Base-by-base conservation (phyloP, 1,284 basidiomycete genomes). In the Stygiomarasmius scandens region DNA sequence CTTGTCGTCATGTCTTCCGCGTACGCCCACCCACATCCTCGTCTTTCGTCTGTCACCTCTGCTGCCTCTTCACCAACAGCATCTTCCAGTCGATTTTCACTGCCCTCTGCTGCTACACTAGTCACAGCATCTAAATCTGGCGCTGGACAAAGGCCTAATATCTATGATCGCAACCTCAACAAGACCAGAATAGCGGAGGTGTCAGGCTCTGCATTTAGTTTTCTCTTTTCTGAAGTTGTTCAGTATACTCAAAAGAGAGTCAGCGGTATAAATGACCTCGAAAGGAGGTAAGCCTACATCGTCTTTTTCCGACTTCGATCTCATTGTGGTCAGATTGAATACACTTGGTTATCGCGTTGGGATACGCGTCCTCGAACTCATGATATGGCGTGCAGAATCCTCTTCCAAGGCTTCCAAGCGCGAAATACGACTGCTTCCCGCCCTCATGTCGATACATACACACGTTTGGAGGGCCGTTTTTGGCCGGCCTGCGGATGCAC, bases 231-330 rank as follows among this genome's bases (percentile, higher is more conserved):
- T 8, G 95, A 97, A 74, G 81, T 95, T 20, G 87, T 98, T 1
- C 89, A 94, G 69, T 99, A 99, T 72, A 96, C 93, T 1, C 96
- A 99, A 76, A 94, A 92, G 67, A 83, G 95, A 53, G 96, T 98
- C 54, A 89, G 85, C 64, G 96, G 96, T 9, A 96, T 99, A 60
- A 89, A 92, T 66, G 96, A 99, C 69, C 81, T 99, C 57, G 97
- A 99, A 74, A 83, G 90, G 66, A 81, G 85, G 89, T 89, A 36
- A 46, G 29, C 34, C 43, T 52, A 45, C 50, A 32, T 32, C 52
- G 14, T 25, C 34, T 52, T 32, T 45, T 38, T 49, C 58, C 44
- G 64, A 55, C 47, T 48, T 54, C 59, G 43, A 50, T 62, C 55
- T 65, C 19, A 54, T 47, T 24, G 24, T 6, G 41, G 51, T n/a